Evolutionary conservation across 352 stramenopile species (phyloP).

Genomic region (Globisporangium lucens): DNA sequence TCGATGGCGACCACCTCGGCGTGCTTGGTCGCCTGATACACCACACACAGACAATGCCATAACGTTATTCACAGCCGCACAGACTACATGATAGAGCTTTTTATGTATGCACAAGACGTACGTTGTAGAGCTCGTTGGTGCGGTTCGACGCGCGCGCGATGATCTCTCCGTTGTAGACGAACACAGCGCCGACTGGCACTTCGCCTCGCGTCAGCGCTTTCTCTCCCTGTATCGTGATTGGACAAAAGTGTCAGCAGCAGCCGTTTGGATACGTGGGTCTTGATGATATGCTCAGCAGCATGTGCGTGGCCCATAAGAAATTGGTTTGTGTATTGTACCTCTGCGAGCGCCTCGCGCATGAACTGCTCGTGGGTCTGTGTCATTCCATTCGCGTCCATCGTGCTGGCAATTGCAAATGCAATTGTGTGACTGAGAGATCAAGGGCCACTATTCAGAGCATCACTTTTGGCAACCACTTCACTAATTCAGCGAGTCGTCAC

Average conservation of each 20-base stretch:
- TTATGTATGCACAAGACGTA: slow-evolving; percentile 16
- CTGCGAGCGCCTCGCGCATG: slow-evolving; percentile 67
- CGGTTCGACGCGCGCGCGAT: slow-evolving; percentile 82
- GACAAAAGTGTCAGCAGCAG: not conserved
- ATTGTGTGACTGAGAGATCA: not conserved
- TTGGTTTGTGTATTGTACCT: slow-evolving; percentile 27
- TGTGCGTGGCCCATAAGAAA: not conserved
- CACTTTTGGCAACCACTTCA: no score
- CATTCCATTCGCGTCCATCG: slow-evolving; percentile 8
- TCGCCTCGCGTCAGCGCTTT: slow-evolving; percentile 72
- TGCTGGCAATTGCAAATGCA: not conserved
- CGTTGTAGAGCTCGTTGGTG: slow-evolving; percentile 88
- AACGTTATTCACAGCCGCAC: not conserved
- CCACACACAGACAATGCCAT: not conserved
- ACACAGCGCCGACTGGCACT: slow-evolving; percentile 92
- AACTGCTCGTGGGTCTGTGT: slow-evolving; percentile 45
- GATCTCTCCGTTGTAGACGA: slow-evolving; percentile 75
- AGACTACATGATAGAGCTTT: not conserved
- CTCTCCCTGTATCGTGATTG: slow-evolving; percentile 49
- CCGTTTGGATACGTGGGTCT: not conserved
- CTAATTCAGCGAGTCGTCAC: no score
- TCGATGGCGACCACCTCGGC: slow-evolving; percentile 91
- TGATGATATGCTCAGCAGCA: not conserved
- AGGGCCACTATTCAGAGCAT: slow-evolving; percentile 1
- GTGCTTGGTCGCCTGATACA: slow-evolving; percentile 77